A percentile compares a stretch with the other conserved stretches of the same genome.
phyloP scores from a whole-genome alignment of 805 yeast species.

The Candida parachauliodes region DNA sequence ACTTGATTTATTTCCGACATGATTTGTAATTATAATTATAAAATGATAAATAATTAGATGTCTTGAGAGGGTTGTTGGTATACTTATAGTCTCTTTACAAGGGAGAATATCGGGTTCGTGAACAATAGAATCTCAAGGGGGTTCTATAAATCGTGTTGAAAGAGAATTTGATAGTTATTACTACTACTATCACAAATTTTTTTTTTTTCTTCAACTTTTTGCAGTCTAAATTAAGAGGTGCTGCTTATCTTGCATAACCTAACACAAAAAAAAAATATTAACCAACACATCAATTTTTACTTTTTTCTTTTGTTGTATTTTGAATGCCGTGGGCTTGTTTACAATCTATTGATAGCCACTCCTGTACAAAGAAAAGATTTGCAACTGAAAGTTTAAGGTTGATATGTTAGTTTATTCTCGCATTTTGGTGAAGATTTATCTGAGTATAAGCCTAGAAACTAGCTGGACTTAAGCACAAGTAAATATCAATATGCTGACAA shows the following conservation, averaged over 20 bases:
- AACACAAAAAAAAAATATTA: constrained; percentile 3
- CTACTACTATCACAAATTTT: too few relatives aligned
- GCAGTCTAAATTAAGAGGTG: background rate
- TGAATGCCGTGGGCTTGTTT: constrained; percentile 1
- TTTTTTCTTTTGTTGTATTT: too few relatives aligned
- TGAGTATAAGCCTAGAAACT: background rate
- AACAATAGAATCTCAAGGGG: background rate
- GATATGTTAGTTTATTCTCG: too few relatives aligned
- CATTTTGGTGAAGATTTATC: too few relatives aligned
- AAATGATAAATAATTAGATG: too few relatives aligned
- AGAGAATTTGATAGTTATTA: too few relatives aligned
- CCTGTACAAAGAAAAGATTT: too few relatives aligned
- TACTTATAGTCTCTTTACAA: background rate
- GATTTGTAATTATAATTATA: constrained; percentile 1
- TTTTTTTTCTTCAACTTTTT: too few relatives aligned
- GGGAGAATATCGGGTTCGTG: constrained; percentile 1
- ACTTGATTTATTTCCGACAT: background rate
- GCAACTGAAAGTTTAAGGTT: too few relatives aligned
- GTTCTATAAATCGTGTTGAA: too few relatives aligned
- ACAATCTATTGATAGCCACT: background rate
- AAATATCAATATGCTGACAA: too few relatives aligned
- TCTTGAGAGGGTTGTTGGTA: background rate
- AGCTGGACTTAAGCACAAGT: background rate
- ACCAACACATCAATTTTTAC: too few relatives aligned
- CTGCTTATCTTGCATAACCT: background rate